Base-by-base conservation (phyloP, 345 rosid species). In the Gossypium herbaceum region DNA sequence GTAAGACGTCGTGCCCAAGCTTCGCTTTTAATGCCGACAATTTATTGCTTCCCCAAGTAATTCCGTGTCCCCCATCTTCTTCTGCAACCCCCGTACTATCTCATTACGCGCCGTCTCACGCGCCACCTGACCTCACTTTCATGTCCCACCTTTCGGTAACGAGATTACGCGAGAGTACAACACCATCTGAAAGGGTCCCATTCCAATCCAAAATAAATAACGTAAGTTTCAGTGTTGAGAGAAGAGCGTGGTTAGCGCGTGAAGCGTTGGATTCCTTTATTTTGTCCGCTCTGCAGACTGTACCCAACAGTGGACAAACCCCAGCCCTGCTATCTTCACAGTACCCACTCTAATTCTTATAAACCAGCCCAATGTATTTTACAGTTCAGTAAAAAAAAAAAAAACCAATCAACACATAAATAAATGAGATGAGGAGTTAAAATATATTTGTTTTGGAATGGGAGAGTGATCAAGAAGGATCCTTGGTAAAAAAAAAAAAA, bases 21-120 rank as follows among this genome's bases (percentile, higher is more conserved):
- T 69, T 51, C 75, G 81, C 81, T 71, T 73, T 77, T 62, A 79
- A 79, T 79, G 83, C 83, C 83, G 79, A 75, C 82, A 79, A 68
- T 74, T 72, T 71, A 63, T 71, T 79, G 74, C 54, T 79, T 69
- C 64, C 72, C 76, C 48, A 75, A 24, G 74, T 58, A 75, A 72
- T 68, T 78, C 83, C 83, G 73, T 71, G 45, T 73, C 67, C 69
- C 71, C 52, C 60, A 52, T 69, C 44, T 50, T 27, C 73, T 13
- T 17, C 69, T 50, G 52, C 72, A 0, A 58, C 29, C 29, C 5
- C 55, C 58, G 55, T 39, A 64, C 64, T 11, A 9, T 27, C 2
- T 0, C 27, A 0, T 39, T 12, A 72, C 71, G 27, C 12, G 58
- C 57, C 7, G 39, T 3, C n/a, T 19, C 52, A 78, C 82, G 73